Conservation (phyloP, 352 stramenopile species). For the Phytophthora litchii region DNA sequence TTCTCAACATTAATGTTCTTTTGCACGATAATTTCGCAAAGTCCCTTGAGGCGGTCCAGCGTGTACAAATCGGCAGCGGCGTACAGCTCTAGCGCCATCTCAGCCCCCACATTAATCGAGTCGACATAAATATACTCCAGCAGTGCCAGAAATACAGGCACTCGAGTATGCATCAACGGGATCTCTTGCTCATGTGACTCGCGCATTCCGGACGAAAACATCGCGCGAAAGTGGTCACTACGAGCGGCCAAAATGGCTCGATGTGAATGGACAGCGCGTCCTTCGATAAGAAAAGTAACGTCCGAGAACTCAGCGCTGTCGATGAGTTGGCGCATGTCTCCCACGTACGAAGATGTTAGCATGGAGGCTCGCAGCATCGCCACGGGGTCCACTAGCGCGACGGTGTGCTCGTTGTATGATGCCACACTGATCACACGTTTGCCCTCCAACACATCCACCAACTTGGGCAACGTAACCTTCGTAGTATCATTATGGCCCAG, state of each 20-base stretch:
- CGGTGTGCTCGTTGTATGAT: slow-evolving; percentile 98
- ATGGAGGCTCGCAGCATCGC: slow-evolving; percentile 77
- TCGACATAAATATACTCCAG: slow-evolving; percentile 98
- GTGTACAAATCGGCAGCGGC: slow-evolving; percentile 95
- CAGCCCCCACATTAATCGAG: slow-evolving; percentile 89
- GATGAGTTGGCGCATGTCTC: slow-evolving; percentile 93
- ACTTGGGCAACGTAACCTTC: slow-evolving; percentile 94
- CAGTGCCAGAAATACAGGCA: slow-evolving; percentile 93
- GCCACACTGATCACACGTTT: slow-evolving; percentile 96
- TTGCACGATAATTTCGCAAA: slow-evolving; percentile 91
- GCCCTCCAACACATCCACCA: slow-evolving; percentile 90
- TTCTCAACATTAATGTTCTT: slow-evolving; percentile 91
- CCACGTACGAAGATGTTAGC: slow-evolving; percentile 84
- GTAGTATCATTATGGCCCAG: slow-evolving; percentile 94
- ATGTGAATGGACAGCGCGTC: slow-evolving; percentile 82
- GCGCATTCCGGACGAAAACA: slow-evolving; percentile 96
- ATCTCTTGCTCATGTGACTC: slow-evolving; percentile 90
- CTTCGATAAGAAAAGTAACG: slow-evolving; percentile 89
- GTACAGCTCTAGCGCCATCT: slow-evolving; percentile 95
- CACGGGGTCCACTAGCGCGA: slow-evolving; percentile 89
- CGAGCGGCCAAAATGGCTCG: slow-evolving; percentile 92
- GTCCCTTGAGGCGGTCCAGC: slow-evolving; percentile 92
- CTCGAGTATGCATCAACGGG: slow-evolving; percentile 86
- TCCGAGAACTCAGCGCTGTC: slow-evolving; percentile 91
- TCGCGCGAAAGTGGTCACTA: slow-evolving; percentile 94